Conservation (phyloP, 2,329 filamentous ascomycete genomes). For the Exophiala sp. region DNA sequence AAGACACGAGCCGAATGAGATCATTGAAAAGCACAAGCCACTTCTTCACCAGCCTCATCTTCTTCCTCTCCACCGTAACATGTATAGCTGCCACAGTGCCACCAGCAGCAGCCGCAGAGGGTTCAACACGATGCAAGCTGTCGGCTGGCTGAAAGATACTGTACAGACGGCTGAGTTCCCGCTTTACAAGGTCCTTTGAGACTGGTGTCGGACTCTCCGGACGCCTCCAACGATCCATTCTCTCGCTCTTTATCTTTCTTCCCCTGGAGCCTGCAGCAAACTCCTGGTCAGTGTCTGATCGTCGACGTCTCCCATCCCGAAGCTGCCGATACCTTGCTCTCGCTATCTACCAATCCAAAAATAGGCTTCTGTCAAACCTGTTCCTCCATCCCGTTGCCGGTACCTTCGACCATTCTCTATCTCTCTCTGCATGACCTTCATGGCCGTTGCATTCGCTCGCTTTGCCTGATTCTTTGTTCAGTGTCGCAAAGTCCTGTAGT, state of each 20-base stretch:
- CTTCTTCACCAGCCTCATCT: neutral
- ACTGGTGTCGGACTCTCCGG: neutral
- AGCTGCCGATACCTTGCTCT: neutral
- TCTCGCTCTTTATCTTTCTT: neutral
- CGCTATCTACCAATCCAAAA: neutral
- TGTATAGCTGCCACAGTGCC: no score
- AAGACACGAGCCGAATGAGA: conserved; percentile 11
- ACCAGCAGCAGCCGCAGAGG: no score
- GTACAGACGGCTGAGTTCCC: neutral
- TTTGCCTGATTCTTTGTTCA: neutral
- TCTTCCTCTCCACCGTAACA: no score
- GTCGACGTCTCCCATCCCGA: neutral
- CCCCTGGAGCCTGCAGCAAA: conserved; percentile 1
- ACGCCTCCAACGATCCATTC: neutral
- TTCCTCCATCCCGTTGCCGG: neutral
- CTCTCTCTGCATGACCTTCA: neutral
- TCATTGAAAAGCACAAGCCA: conserved; percentile 7
- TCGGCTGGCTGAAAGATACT: neutral
- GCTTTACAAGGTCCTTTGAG: neutral
- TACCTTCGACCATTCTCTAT: neutral
- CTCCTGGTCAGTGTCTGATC: neutral
- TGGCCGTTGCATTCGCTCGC: neutral
- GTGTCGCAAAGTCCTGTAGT: no score
- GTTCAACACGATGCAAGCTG: neutral
- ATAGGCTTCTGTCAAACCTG: neutral